Percentiles rank a stretch among this genome's conserved stretches.
These are phyloP conservation scores for Hypoxylon perforatum DNA, from an alignment of 495 filamentous ascomycete genomes.

Conservation along the genomic window DNA sequence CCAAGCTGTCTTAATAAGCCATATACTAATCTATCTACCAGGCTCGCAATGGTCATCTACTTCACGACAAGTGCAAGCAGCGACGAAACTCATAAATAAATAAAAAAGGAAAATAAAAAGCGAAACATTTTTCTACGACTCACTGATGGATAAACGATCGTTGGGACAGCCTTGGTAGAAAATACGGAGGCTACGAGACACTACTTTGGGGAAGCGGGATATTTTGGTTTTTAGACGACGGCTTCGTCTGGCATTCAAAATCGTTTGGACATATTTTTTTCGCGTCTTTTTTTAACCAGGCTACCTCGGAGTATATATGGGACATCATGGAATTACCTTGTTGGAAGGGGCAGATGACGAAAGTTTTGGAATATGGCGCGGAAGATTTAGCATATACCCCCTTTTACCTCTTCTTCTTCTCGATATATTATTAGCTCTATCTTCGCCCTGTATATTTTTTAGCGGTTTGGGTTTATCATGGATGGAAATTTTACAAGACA, in stretches of 20 bases:
- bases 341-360: constrained; percentile 17
- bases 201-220: constrained; percentile 21
- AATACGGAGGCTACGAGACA: constrained; percentile 20
- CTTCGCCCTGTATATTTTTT: constrained; percentile 38
- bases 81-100: constrained; percentile 55
- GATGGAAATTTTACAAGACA: constrained; percentile 21
- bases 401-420: constrained; percentile 23
- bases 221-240: constrained; percentile 35
- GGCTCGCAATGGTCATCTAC: constrained; percentile 86
- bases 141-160: constrained; percentile 30
- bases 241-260: constrained; percentile 38
- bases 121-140: constrained; percentile 22
- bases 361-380: constrained; percentile 33
- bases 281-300: neutral
- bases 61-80: constrained; percentile 89
- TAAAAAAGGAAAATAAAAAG: constrained; percentile 11
- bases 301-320: constrained; percentile 40
- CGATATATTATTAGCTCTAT: constrained; percentile 23
- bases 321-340: constrained; percentile 23
- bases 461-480: constrained; percentile 1
- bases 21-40: constrained; percentile 16
- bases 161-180: constrained; percentile 21
- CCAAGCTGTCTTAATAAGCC: neutral
- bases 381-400: constrained; percentile 46
- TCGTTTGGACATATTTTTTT: constrained; percentile 32